Evolutionary conservation across 1,139 yeast species (phyloP).

Genomic region (Yamadazyma triangularis): DNA sequence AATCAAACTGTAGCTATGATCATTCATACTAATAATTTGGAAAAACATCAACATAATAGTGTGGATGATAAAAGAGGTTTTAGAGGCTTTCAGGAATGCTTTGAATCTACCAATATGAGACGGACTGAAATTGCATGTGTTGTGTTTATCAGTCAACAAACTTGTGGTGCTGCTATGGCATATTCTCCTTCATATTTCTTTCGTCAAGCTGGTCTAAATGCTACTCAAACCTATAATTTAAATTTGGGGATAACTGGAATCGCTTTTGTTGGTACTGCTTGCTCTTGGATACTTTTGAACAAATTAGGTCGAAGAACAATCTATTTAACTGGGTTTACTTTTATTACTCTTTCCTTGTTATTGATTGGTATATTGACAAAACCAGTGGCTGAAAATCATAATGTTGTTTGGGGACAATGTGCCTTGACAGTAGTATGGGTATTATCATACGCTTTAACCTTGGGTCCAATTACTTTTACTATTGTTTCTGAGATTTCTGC

Average conservation of each 20-base stretch:
- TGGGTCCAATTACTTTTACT: constrained; percentile 19
- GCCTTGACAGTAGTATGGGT: constrained; percentile 17
- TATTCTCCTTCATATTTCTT: constrained; percentile 22
- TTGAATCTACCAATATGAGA: constrained; percentile 16
- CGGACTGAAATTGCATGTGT: constrained; percentile 20
- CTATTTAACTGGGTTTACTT: constrained; percentile 18
- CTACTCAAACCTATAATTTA: constrained; percentile 19
- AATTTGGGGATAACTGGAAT: constrained; percentile 26
- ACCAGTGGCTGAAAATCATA: constrained; percentile 8
- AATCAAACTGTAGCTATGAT: constrained; percentile 15
- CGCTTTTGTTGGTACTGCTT: constrained; percentile 13
- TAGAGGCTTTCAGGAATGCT: constrained; percentile 14
- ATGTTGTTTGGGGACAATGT: constrained; percentile 17
- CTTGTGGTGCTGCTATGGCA: constrained; percentile 20
- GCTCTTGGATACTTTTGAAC: constrained; percentile 19
- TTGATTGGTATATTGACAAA: constrained; percentile 34
- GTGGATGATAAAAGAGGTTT: constrained; percentile 4
- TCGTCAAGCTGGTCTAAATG: constrained; percentile 18
- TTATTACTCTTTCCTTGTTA: constrained; percentile 31
- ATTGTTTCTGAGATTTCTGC: constrained; percentile 18
- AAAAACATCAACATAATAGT: constrained; percentile 10
- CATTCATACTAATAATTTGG: constrained; percentile 17
- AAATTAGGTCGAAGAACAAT: constrained; percentile 21
- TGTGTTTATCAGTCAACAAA: constrained; percentile 19
- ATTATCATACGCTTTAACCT: constrained; percentile 14